Conservation (phyloP, 2,329 filamentous ascomycete species). For the Chalaropsis thielavioides region DNA sequence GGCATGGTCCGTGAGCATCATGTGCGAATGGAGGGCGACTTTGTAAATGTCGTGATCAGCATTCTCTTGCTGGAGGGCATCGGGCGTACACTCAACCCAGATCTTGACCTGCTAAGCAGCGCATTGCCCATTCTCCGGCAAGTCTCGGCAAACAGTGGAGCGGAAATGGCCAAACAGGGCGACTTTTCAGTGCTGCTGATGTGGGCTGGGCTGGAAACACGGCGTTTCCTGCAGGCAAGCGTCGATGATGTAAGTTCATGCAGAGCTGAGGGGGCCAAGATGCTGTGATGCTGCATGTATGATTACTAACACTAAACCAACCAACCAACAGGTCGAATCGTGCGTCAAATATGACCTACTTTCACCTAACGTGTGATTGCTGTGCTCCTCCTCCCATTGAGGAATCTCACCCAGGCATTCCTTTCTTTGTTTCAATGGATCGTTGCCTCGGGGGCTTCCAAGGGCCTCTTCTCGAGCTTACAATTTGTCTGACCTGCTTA, state of each 20-base stretch:
- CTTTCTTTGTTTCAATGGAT: not conserved
- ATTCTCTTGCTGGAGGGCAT: slow-evolving; percentile 91
- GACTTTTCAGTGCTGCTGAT: slow-evolving; percentile 79
- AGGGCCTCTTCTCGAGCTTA: no score
- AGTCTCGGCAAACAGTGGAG: slow-evolving; percentile 63
- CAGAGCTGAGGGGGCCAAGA: not conserved
- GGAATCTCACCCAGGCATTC: not conserved
- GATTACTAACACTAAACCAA: not conserved
- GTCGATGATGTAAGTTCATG: slow-evolving; percentile 61
- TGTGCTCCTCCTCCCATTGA: not conserved
- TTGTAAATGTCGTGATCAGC: slow-evolving; percentile 94
- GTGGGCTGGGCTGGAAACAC: slow-evolving; percentile 80
- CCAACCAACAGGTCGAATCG: slow-evolving; percentile 49
- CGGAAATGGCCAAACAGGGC: slow-evolving; percentile 52
- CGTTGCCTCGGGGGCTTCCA: not conserved
- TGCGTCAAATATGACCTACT: slow-evolving; percentile 85
- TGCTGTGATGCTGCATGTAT: not conserved
- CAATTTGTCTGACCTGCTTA: not conserved
- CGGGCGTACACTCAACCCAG: slow-evolving; percentile 69
- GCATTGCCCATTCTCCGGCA: slow-evolving; percentile 82
- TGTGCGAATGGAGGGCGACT: slow-evolving; percentile 88
- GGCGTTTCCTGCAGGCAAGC: slow-evolving; percentile 78
- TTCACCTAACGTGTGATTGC: slow-evolving; percentile 62
- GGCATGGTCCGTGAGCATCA: slow-evolving; percentile 86
- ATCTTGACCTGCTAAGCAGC: slow-evolving; percentile 72